These are phyloP conservation scores for Iris macrosiphon DNA, from an alignment of 106 monocot genomes.

Conservation along the genomic window DNA sequence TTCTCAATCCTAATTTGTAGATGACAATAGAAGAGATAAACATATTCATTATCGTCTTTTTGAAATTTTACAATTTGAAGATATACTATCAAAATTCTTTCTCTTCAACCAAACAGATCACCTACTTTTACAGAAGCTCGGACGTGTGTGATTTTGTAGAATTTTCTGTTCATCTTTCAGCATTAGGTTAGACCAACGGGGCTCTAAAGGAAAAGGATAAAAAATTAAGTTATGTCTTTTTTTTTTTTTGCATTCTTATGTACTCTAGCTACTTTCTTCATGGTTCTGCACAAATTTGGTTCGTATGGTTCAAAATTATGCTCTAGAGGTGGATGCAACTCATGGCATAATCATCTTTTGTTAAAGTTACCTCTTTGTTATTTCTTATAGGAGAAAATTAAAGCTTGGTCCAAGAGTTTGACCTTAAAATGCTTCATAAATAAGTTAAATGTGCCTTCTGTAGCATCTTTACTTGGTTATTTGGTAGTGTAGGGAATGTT, in stretches of 20 bases:
- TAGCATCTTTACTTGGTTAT: too few relatives aligned
- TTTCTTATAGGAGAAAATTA: too few relatives aligned
- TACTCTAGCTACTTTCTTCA: too few relatives aligned
- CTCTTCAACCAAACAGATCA: constrained; percentile 75
- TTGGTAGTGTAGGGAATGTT: too few relatives aligned
- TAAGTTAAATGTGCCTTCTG: too few relatives aligned
- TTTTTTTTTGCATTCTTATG: not conserved
- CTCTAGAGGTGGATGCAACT: too few relatives aligned
- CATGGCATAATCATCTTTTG: too few relatives aligned
- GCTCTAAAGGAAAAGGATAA: constrained; percentile 67
- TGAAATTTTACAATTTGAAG: constrained; percentile 87
- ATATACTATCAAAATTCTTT: constrained; percentile 91
- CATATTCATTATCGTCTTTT: constrained; percentile 77
- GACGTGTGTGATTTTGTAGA: constrained; percentile 75
- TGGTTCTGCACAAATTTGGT: too few relatives aligned
- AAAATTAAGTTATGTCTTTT: constrained; percentile 40
- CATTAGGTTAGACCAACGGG: constrained; percentile 74
- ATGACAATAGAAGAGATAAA: constrained; percentile 99
- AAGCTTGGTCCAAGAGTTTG: too few relatives aligned
- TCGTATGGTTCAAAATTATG: too few relatives aligned
- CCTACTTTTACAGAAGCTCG: constrained; percentile 95
- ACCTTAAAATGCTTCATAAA: too few relatives aligned
- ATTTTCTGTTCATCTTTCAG: constrained; percentile 74
- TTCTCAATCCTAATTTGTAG: constrained; percentile 22
- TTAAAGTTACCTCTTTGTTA: too few relatives aligned